Evolutionary conservation across 2,329 filamentous ascomycete species (phyloP).

Genomic region (Hypomyces perniciosus): DNA sequence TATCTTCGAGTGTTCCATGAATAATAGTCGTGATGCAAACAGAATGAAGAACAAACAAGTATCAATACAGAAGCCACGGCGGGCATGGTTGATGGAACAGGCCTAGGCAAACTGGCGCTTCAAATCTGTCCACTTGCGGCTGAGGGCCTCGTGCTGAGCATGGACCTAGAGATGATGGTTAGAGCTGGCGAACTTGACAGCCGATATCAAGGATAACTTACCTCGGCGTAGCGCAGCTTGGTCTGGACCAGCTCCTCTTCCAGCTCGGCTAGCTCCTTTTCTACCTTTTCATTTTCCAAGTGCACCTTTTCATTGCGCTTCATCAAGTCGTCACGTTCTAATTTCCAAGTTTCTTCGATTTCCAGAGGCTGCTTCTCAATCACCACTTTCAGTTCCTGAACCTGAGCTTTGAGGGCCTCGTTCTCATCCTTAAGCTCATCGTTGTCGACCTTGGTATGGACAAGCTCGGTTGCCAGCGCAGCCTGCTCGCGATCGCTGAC

Average conservation of each 20-base stretch:
- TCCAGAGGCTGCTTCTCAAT: constrained; percentile 87
- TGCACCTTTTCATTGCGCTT: constrained; percentile 88
- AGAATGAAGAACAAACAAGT: neutral
- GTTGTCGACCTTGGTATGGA: constrained; percentile 89
- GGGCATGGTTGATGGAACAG: neutral
- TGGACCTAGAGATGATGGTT: constrained; percentile 51
- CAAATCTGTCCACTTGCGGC: constrained; percentile 72
- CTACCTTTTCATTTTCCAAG: constrained; percentile 80
- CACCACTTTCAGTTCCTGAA: constrained; percentile 75
- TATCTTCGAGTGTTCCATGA: neutral
- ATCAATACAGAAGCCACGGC: neutral
- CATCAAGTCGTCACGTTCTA: constrained; percentile 88
- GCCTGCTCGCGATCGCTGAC: constrained; percentile 87
- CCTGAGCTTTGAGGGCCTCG: constrained; percentile 78
- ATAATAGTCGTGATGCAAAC: constrained; percentile 6
- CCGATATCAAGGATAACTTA: constrained; percentile 42
- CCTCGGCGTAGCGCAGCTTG: constrained; percentile 94
- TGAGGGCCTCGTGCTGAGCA: constrained; percentile 63
- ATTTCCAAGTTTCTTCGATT: constrained; percentile 73
- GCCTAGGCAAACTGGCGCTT: constrained; percentile 49
- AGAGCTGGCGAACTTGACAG: neutral
- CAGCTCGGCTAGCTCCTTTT: constrained; percentile 86
- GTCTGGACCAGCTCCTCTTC: constrained; percentile 88
- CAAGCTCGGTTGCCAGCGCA: constrained; percentile 81
- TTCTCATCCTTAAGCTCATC: constrained; percentile 85